A percentile compares a stretch with the other conserved stretches of the same genome.
phyloP scores from a whole-genome alignment of 768 basidiomycete genomes.

The Lentinula raphanica region DNA sequence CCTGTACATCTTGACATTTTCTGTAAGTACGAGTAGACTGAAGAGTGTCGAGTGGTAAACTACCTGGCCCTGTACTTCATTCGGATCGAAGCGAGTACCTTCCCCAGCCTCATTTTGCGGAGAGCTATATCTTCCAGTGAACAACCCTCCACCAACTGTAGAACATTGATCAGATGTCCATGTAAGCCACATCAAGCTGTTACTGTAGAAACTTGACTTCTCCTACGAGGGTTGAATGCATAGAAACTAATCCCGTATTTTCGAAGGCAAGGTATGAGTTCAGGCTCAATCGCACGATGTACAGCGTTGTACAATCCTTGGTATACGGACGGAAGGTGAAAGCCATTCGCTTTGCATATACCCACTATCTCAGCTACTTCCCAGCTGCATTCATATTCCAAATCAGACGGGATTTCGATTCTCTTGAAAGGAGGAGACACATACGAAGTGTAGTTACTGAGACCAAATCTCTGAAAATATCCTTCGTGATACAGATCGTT shows the following conservation, averaged over 20 bases:
- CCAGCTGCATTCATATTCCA: conserved; percentile 40
- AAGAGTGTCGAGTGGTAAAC: background rate
- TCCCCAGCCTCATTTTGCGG: conserved; percentile 35
- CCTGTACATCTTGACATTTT: background rate
- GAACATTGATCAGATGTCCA: conserved; percentile 12
- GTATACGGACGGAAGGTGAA: conserved; percentile 50
- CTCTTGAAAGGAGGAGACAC: conserved; percentile 13
- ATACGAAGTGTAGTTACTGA: conserved; percentile 57
- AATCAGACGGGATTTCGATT: background rate
- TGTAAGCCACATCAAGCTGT: too few relatives aligned
- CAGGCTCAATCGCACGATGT: conserved; percentile 34
- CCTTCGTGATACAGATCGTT: conserved; percentile 55
- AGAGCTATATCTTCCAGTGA: conserved; percentile 47
- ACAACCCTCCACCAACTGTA: conserved; percentile 54
- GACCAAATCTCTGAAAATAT: conserved; percentile 55
- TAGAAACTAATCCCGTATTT: conserved; percentile 55
- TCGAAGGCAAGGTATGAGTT: conserved; percentile 51
- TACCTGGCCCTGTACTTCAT: conserved; percentile 39
- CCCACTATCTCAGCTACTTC: conserved; percentile 58
- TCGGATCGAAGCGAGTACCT: conserved; percentile 52
- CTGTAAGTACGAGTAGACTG: background rate
- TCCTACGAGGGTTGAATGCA: conserved; percentile 50
- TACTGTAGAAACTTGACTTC: too few relatives aligned
- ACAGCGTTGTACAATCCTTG: conserved; percentile 45
- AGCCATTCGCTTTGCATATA: conserved; percentile 48